phyloP scores from a whole-genome alignment of 768 basidiomycete species.

The Lactarius psammicola region DNA sequence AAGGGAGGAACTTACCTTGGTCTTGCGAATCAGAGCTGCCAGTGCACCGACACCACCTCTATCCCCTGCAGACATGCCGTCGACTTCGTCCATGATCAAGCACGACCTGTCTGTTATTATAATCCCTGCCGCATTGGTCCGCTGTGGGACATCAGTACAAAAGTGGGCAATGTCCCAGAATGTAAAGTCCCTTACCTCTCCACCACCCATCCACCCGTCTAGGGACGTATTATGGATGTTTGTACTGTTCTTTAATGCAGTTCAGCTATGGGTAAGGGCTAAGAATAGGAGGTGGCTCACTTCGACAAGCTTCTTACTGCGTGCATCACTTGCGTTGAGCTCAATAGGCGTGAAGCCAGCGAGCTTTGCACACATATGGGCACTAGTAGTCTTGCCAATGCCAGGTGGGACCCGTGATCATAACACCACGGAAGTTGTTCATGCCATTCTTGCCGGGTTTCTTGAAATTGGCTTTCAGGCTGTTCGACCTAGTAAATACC shows the following conservation, averaged over 20 bases:
- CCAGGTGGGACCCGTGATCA: constrained; percentile 95
- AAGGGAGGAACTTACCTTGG: constrained; percentile 53
- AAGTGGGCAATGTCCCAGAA: neutral
- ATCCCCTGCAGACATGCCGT: constrained; percentile 98
- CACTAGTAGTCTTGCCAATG: constrained; percentile 96
- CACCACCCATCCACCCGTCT: constrained; percentile 77
- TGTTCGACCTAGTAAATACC: constrained; percentile 57
- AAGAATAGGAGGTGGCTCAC: constrained; percentile 40
- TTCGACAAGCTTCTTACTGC: constrained; percentile 97
- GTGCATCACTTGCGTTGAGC: constrained; percentile 91
- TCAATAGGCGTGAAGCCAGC: constrained; percentile 93
- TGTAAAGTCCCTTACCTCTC: constrained; percentile 40
- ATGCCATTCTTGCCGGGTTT: constrained; percentile 91
- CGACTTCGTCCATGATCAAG: constrained; percentile 99
- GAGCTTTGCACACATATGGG: constrained; percentile 88
- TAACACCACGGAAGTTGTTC: constrained; percentile 79
- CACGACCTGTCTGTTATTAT: constrained; percentile 76
- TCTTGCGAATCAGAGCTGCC: constrained; percentile 89
- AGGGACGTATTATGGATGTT: constrained; percentile 88
- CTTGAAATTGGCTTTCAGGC: constrained; percentile 76
- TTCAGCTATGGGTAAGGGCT: neutral
- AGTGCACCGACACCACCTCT: constrained; percentile 94
- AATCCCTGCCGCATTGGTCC: constrained; percentile 67
- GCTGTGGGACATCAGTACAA: constrained; percentile 34
- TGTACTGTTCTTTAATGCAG: constrained; percentile 63